phyloP scores from a whole-genome alignment of 495 filamentous ascomycete genomes.

The Aspergillus conjunctus region DNA sequence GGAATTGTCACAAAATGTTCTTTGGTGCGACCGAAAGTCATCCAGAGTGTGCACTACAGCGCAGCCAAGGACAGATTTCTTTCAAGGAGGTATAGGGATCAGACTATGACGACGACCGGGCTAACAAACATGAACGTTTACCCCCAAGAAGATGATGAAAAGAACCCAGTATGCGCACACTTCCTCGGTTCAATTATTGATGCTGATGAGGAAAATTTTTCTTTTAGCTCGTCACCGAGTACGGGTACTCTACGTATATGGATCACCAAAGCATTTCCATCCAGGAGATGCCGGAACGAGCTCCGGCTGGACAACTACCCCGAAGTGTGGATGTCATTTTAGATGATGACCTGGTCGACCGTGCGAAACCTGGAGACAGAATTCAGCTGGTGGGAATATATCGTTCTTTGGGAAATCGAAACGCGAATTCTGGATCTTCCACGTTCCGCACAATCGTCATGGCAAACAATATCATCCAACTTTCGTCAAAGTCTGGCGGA shows the following conservation, averaged over 20 bases:
- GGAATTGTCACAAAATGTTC: slow-evolving; percentile 97
- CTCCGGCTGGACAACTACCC: slow-evolving; percentile 93
- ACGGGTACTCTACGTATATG: slow-evolving; percentile 91
- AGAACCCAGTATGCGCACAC: slow-evolving; percentile 56
- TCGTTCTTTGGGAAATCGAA: slow-evolving; percentile 89
- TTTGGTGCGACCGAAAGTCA: slow-evolving; percentile 91
- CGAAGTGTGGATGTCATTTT: slow-evolving; percentile 96
- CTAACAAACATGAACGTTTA: slow-evolving; percentile 87
- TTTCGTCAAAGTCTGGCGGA: slow-evolving; percentile 94
- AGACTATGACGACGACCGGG: slow-evolving; percentile 92
- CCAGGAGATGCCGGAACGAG: slow-evolving; percentile 98
- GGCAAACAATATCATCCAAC: slow-evolving; percentile 91
- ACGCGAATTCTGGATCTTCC: slow-evolving; percentile 80
- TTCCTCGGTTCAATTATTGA: background rate
- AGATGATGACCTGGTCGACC: slow-evolving; percentile 95
- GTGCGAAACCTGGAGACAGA: slow-evolving; percentile 91
- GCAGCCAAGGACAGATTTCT: slow-evolving; percentile 82
- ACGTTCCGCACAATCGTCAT: slow-evolving; percentile 91
- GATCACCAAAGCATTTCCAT: slow-evolving; percentile 98
- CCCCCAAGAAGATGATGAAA: slow-evolving; percentile 89
- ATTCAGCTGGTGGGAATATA: slow-evolving; percentile 96
- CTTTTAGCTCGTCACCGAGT: slow-evolving; percentile 79
- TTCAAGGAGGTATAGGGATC: slow-evolving; percentile 85
- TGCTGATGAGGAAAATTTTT: slow-evolving; percentile 18
- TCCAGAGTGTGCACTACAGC: slow-evolving; percentile 96